Percentiles rank a stretch among this genome's conserved stretches.
Evolutionary conservation across 805 yeast species (phyloP).

Genomic region (Schwanniomyces polymorphus): DNA sequence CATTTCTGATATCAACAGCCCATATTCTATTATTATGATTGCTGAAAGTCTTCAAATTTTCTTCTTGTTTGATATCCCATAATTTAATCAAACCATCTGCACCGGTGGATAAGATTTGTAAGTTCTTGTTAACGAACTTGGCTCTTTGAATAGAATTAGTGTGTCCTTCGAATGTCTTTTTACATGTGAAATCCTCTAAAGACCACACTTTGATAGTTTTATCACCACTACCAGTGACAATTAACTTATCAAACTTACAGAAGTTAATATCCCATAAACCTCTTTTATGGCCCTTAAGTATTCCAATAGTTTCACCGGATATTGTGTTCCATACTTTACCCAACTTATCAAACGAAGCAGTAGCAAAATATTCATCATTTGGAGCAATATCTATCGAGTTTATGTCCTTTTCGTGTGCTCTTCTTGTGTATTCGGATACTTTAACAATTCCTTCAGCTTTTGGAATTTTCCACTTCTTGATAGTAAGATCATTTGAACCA

Average conservation of each 20-base stretch:
- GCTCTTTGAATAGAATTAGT: slow-evolving; percentile 89
- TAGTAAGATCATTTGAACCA: slow-evolving; percentile 81
- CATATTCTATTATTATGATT: slow-evolving; percentile 92
- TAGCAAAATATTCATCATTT: slow-evolving; percentile 82
- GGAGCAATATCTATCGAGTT: slow-evolving; percentile 90
- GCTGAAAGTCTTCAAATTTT: slow-evolving; percentile 80
- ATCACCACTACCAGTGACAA: slow-evolving; percentile 91
- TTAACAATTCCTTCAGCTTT: slow-evolving; percentile 42
- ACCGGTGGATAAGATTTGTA: slow-evolving; percentile 75
- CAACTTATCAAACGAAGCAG: slow-evolving; percentile 92
- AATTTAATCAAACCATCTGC: slow-evolving; percentile 89
- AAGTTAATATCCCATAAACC: slow-evolving; percentile 93
- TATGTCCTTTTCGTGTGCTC: slow-evolving; percentile 96
- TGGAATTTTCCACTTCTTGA: slow-evolving; percentile 83
- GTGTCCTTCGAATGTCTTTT: slow-evolving; percentile 89
- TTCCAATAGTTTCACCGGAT: slow-evolving; percentile 83
- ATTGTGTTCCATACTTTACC: slow-evolving; percentile 87
- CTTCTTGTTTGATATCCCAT: slow-evolving; percentile 75
- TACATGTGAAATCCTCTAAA: slow-evolving; percentile 69
- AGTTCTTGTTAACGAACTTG: slow-evolving; percentile 62
- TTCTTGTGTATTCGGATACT: slow-evolving; percentile 81
- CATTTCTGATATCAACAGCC: slow-evolving; percentile 71
- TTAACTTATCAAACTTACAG: slow-evolving; percentile 71
- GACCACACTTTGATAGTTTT: slow-evolving; percentile 90
- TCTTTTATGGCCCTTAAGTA: slow-evolving; percentile 86